Conservation (phyloP, 208 protist species). For the Trypanosoma conorhini region DNA sequence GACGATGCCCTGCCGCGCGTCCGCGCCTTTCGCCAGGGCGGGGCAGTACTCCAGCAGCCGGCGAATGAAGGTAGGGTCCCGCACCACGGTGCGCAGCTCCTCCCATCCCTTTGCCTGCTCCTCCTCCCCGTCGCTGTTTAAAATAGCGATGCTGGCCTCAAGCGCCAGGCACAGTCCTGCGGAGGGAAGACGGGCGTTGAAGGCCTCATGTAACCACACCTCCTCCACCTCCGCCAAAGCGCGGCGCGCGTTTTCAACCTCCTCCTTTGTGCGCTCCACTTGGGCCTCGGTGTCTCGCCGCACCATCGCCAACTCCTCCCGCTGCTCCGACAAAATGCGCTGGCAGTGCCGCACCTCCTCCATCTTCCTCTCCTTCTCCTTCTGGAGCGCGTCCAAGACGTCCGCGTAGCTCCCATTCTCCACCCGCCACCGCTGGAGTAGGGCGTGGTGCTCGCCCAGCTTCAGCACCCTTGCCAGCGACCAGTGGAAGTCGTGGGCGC, state of each 20-base stretch:
- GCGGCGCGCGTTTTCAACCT: constrained; percentile 26
- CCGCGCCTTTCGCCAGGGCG: constrained; percentile 39
- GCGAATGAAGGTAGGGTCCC: constrained; percentile 42
- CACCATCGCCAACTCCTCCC: constrained; percentile 44
- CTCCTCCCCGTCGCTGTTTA: constrained; percentile 30
- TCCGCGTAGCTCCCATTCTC: constrained; percentile 29
- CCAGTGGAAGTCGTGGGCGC: constrained; percentile 39
- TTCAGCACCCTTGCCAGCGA: constrained; percentile 41
- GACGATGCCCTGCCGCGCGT: constrained; percentile 32
- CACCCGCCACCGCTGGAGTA: constrained; percentile 34
- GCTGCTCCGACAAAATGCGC: constrained; percentile 27
- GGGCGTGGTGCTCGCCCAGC: constrained; percentile 29
- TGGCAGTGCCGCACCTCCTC: constrained; percentile 37
- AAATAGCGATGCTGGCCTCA: constrained; percentile 37
- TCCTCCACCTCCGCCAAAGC: constrained; percentile 28
- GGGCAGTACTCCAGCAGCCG: constrained; percentile 42
- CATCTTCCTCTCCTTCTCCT: constrained; percentile 25
- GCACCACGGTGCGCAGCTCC: constrained; percentile 34
- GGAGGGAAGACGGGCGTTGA: constrained; percentile 17
- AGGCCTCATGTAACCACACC: constrained; percentile 29
- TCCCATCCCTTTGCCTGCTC: constrained; percentile 33
- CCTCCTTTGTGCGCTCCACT: constrained; percentile 34
- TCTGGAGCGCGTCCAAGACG: constrained; percentile 33
- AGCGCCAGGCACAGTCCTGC: constrained; percentile 24
- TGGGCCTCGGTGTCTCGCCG: constrained; percentile 55